A percentile compares a stretch with the other conserved stretches of the same genome.
phyloP scores from a whole-genome alignment of 805 yeast species.

The Starmerella asiatica region DNA sequence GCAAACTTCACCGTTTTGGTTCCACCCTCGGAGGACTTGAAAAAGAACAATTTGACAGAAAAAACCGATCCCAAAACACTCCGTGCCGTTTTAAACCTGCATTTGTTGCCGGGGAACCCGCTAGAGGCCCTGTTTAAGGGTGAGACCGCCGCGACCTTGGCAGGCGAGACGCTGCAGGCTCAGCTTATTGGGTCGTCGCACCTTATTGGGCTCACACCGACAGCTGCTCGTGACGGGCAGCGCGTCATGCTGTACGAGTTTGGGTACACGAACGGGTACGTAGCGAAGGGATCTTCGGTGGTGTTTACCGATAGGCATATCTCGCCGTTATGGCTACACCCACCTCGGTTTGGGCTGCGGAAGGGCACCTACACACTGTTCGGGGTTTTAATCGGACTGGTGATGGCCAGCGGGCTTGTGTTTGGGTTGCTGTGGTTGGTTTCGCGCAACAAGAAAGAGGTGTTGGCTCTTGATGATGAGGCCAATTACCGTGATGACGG shows the following conservation, averaged over 20 bases:
- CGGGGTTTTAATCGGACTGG: slow-evolving; percentile 19
- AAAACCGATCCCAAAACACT: slow-evolving; percentile 25
- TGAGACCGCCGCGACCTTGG: slow-evolving; percentile 19
- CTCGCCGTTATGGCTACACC: slow-evolving; percentile 27
- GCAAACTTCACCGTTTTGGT: slow-evolving; percentile 50
- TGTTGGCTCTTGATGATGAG: slow-evolving; percentile 3
- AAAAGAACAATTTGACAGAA: slow-evolving; percentile 37
- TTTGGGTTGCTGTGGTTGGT: slow-evolving; percentile 8
- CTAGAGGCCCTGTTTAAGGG: slow-evolving; percentile 17
- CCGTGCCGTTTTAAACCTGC: slow-evolving; percentile 43
- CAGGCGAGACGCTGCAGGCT: slow-evolving; percentile 20
- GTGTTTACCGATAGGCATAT: slow-evolving; percentile 26
- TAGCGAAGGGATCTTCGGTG: slow-evolving; percentile 21
- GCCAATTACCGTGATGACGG: slow-evolving; percentile 1
- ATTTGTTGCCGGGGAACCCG: slow-evolving; percentile 50
- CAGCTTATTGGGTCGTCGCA: slow-evolving; percentile 16
- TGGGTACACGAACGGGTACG: slow-evolving; percentile 17
- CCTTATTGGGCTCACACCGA: slow-evolving; percentile 17
- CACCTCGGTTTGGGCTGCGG: slow-evolving; percentile 24
- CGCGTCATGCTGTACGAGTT: slow-evolving; percentile 19
- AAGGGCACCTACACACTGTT: slow-evolving; percentile 22
- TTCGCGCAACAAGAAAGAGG: slow-evolving; percentile 10
- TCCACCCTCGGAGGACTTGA: slow-evolving; percentile 50
- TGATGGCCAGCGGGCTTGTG: slow-evolving; percentile 9
- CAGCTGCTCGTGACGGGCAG: slow-evolving; percentile 20